Evolutionary conservation across 441 rosid species (phyloP).

Genomic region (Gossypium davidsonii): DNA sequence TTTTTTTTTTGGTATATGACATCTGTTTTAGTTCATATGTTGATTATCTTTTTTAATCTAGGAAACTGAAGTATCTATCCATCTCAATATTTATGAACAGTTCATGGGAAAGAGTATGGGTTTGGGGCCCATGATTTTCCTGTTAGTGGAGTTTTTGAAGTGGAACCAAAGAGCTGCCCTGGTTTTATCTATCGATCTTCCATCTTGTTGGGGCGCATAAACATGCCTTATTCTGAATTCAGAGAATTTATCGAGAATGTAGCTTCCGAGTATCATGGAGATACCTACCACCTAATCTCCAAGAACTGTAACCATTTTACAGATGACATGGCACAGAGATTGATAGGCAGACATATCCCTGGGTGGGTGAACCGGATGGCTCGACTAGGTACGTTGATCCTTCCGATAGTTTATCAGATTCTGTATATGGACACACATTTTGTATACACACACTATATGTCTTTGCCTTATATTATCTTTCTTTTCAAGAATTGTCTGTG

Average conservation of each 20-base stretch:
- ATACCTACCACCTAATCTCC: slow-evolving; percentile 72
- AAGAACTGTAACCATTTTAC: slow-evolving; percentile 84
- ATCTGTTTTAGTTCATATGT: not conserved
- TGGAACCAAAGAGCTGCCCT: slow-evolving; percentile 69
- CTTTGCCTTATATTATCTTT: too few species aligned
- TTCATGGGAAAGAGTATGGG: slow-evolving; percentile 74
- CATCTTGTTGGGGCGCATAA: slow-evolving; percentile 36
- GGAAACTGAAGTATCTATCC: not conserved
- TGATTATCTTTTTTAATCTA: not conserved
- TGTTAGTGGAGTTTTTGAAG: slow-evolving; percentile 76
- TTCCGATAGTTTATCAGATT: not conserved
- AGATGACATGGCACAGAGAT: slow-evolving; percentile 46
- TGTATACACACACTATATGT: not conserved
- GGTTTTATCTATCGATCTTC: slow-evolving; percentile 63
- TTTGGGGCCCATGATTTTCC: slow-evolving; percentile 84
- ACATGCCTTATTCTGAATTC: slow-evolving; percentile 45
- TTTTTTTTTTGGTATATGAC: not conserved
- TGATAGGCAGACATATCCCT: slow-evolving; percentile 50
- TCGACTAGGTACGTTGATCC: slow-evolving; percentile 46
- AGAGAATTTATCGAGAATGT: slow-evolving; percentile 49
- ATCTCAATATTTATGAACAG: slow-evolving; percentile 30
- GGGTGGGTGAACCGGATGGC: slow-evolving; percentile 86
- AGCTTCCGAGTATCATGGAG: slow-evolving; percentile 77
- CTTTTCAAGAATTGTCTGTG: too few species aligned
- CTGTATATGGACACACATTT: not conserved